Evolutionary conservation across 169 alveolate species (phyloP).

Genomic region (Eimeria zaria): DNA sequence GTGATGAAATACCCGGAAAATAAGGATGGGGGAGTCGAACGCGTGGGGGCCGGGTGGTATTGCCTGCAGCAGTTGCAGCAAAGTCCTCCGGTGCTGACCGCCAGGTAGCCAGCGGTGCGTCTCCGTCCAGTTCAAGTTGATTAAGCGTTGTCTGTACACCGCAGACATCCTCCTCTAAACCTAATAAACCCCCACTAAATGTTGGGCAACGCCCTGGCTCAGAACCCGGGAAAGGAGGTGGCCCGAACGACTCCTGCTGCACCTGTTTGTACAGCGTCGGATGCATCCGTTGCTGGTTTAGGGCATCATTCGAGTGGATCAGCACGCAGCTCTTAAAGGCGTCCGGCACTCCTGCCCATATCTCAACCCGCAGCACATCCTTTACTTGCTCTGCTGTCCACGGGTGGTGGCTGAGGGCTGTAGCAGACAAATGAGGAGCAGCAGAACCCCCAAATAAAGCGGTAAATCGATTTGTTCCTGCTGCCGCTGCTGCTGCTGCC

Average conservation of each 20-base stretch:
- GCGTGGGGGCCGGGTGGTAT: constrained; percentile 2
- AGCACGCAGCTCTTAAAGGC: constrained; percentile 37
- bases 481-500: constrained; percentile 37
- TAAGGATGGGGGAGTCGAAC: constrained; percentile 32
- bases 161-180: constrained; percentile 79
- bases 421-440: background rate
- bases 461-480: constrained; percentile 6
- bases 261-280: constrained; percentile 66
- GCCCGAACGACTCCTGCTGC: constrained; percentile 78
- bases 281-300: constrained; percentile 27
- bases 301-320: constrained; percentile 77
- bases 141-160: constrained; percentile 76
- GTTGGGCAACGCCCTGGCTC: constrained; percentile 79
- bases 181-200: constrained; percentile 78
- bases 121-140: constrained; percentile 73
- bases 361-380: constrained; percentile 41
- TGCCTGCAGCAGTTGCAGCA: background rate
- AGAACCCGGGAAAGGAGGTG: constrained; percentile 29
- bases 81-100: constrained; percentile 40
- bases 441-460: constrained; percentile 22
- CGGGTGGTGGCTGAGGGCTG: constrained; percentile 39
- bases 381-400: constrained; percentile 12
- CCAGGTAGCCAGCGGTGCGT: constrained; percentile 81
- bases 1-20: constrained; percentile 32
- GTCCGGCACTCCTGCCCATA: constrained; percentile 80